Base-by-base conservation (phyloP, 73 alveolate genomes). In the Paramecium sexaurelia region DNA sequence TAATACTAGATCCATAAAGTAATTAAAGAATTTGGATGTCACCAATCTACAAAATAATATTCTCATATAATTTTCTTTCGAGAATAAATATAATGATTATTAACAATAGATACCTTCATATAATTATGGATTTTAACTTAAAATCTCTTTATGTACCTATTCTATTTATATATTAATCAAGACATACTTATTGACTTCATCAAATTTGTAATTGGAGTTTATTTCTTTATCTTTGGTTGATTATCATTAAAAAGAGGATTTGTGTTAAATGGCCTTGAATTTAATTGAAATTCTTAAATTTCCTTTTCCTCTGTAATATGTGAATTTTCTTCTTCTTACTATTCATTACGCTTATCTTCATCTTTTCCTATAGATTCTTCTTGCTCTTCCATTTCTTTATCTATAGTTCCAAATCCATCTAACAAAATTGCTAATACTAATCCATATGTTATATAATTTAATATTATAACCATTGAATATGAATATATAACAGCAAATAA, bases 401-500 rank as follows among this genome's bases (percentile, higher is more conserved):
- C 36, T 9, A 27, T 17, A 4, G 26, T 6, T 27, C 56, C 55
- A 69, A 69, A 69, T 13, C 33, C 51, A 32, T 69, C 85, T 35
- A 69, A 35, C 27, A 69, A 69, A 32, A 69, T 69, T 20, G 85
- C 85, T 27, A 69, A 17, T 32, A 69, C 85, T 32, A 69, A 69
- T 11, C 85, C 85, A 69, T 69, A 69, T 69, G 36, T 35, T 24
- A 69, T 32, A 35, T 69, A 69, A 69, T 69, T 69, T 13, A 69
- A 69, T 11, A 15, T 5, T 9, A 69, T 17, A 1, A 69, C 85
- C 55, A 69, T 69, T 4, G 56, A 32, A 69, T 32, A 69, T 11
- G 56, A 35, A 22, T 69, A 69, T 4, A 69, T 69, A 2, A 69
- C 26, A 13, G 57, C 26, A 27, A 69, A 69, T 4, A 27, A 1